phyloP scores from a whole-genome alignment of 345 rosid genomes.

The thale cress (Arabidopsis thaliana) region TAIR10.1 NC_003075.7:13439001-13439500 shows the following conservation, averaged over 20 bases:
- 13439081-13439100: slow-evolving; percentile 3
- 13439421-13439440: slow-evolving; percentile 53
- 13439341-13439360: slow-evolving; percentile 67
- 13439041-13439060: slow-evolving; percentile 47
- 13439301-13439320: slow-evolving; percentile 59
- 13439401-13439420: slow-evolving; percentile 47
- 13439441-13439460: slow-evolving; percentile 84
- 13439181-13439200: neutral
- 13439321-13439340: slow-evolving; percentile 71
- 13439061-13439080: slow-evolving; percentile 26
- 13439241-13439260: slow-evolving; percentile 10
- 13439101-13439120: slow-evolving; percentile 2
- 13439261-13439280: slow-evolving; percentile 20
- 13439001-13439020: slow-evolving; percentile 68
- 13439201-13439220: neutral
- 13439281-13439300: neutral
- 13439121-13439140: neutral
- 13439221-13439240: neutral
- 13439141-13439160: slow-evolving; percentile 5
- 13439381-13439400: slow-evolving; percentile 48
- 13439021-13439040: slow-evolving; percentile 69
- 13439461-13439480: slow-evolving; percentile 93
- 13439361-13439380: slow-evolving; percentile 57
- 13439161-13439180: neutral
- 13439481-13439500: slow-evolving; percentile 25